Evolutionary conservation across 345 rosid species (phyloP).

Genomic region (Streptanthus diversifolius): DNA sequence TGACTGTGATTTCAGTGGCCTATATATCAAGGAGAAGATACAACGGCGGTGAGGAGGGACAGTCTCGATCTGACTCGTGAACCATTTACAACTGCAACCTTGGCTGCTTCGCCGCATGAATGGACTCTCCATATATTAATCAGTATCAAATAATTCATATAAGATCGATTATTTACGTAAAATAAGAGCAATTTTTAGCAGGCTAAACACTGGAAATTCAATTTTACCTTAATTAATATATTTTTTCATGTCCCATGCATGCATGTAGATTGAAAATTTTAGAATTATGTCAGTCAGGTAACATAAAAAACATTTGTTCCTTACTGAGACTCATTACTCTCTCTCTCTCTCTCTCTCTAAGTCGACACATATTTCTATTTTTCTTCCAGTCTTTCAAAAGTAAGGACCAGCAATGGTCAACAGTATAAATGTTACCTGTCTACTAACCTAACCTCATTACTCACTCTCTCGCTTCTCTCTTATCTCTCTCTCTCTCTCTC

Average conservation of each 20-base stretch:
- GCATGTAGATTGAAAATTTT: neutral
- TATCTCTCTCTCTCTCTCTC: too few relatives aligned
- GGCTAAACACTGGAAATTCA: neutral
- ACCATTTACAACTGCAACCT: constrained; percentile 47
- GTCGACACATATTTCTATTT: too few relatives aligned
- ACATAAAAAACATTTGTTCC: too few relatives aligned
- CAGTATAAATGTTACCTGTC: too few relatives aligned
- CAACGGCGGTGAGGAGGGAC: constrained; percentile 51
- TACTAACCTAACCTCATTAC: too few relatives aligned
- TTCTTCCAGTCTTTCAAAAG: too few relatives aligned
- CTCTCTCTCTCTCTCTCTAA: too few relatives aligned
- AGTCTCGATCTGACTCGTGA: constrained; percentile 64
- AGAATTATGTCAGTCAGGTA: too few relatives aligned
- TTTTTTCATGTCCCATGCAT: neutral
- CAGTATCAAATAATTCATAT: neutral
- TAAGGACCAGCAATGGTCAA: too few relatives aligned
- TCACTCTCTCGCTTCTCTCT: too few relatives aligned
- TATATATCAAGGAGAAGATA: constrained; percentile 48
- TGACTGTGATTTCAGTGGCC: constrained; percentile 42
- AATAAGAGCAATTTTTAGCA: neutral
- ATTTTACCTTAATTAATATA: neutral
- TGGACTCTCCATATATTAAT: neutral
- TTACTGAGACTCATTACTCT: too few relatives aligned
- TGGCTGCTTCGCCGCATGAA: constrained; percentile 55
- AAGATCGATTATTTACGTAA: neutral